Conservation (phyloP, 1,139 yeast species). For the Trichomonascaceae sp. region DNA sequence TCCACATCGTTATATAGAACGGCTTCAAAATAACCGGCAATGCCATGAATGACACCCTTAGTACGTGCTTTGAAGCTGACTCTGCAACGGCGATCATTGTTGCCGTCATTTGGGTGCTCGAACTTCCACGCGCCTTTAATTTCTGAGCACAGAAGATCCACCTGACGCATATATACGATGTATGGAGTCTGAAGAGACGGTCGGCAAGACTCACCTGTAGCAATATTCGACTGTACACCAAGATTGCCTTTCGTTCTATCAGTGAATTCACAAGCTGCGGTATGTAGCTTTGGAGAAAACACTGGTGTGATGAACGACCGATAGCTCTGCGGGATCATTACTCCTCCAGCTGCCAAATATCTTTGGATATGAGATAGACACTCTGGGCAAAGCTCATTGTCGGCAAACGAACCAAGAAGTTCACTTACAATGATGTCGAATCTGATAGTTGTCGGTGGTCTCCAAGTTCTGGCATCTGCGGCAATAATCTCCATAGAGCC, state of each 20-base stretch:
- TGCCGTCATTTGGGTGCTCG: constrained; percentile 27
- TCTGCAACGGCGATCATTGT: constrained; percentile 31
- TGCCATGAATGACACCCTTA: constrained; percentile 58
- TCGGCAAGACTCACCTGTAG: constrained; percentile 8
- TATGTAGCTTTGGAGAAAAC: constrained; percentile 46
- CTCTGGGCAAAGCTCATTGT: constrained; percentile 86
- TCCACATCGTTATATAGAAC: constrained; percentile 52
- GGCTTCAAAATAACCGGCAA: constrained; percentile 71
- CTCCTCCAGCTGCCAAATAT: constrained; percentile 29
- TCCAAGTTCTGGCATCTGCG: constrained; percentile 53
- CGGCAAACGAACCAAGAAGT: constrained; percentile 83
- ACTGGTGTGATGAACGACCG: constrained; percentile 61
- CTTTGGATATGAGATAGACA: constrained; percentile 41
- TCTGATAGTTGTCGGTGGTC: constrained; percentile 31
- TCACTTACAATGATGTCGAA: constrained; percentile 66
- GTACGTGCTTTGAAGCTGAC: constrained; percentile 37
- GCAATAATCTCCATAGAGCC: constrained; percentile 42
- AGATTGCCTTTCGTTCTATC: constrained; percentile 5
- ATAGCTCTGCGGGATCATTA: constrained; percentile 62
- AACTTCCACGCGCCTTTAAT: constrained; percentile 30
- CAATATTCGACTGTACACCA: constrained; percentile 5
- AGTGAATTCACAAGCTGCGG: constrained; percentile 25
- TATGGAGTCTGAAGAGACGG: constrained; percentile 46
- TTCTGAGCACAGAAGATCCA: constrained; percentile 31
- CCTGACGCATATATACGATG: constrained; percentile 52